Evolutionary conservation across 495 filamentous ascomycete genomes (phyloP).

Genomic region (Pyronema domesticum): DNA sequence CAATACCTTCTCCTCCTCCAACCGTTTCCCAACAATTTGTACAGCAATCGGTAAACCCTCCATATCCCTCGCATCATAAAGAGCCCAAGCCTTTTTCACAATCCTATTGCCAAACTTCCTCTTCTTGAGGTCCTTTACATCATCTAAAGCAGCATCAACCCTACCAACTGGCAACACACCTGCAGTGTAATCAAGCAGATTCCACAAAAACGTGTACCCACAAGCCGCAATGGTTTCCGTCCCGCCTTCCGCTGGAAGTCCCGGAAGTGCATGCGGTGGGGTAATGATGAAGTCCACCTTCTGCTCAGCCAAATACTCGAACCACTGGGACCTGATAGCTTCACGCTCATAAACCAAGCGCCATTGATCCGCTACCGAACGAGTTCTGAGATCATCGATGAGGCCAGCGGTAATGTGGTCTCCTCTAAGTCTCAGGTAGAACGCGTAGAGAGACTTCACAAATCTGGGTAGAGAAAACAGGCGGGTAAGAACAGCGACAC

Average conservation of each 20-base stretch:
- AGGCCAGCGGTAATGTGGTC: slow-evolving; percentile 66
- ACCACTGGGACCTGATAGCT: slow-evolving; percentile 55
- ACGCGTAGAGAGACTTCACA: slow-evolving; percentile 70
- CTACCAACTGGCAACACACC: slow-evolving; percentile 78
- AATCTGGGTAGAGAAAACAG: slow-evolving; percentile 58
- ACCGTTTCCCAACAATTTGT: slow-evolving; percentile 61
- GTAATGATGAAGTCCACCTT: slow-evolving; percentile 64
- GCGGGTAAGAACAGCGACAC: slow-evolving; percentile 52
- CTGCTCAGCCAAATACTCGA: slow-evolving; percentile 60
- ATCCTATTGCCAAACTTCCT: slow-evolving; percentile 56
- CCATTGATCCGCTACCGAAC: slow-evolving; percentile 63
- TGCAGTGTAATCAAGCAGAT: slow-evolving; percentile 74
- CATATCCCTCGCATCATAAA: slow-evolving; percentile 75
- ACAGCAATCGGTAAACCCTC: slow-evolving; percentile 74
- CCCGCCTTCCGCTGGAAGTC: slow-evolving; percentile 77
- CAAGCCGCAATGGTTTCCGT: slow-evolving; percentile 69
- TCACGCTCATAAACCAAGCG: slow-evolving; percentile 60
- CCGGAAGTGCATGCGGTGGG: slow-evolving; percentile 79
- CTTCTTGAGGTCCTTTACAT: slow-evolving; percentile 18
- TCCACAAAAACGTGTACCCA: slow-evolving; percentile 93
- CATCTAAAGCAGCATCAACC: slow-evolving; percentile 52
- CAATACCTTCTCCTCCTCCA: slow-evolving; percentile 89
- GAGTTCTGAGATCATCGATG: slow-evolving; percentile 49
- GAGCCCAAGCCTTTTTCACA: slow-evolving; percentile 65
- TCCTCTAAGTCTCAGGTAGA: slow-evolving; percentile 59